Percentiles rank a stretch among this genome's conserved stretches.
These are phyloP conservation scores for Thalia dealbata DNA, from an alignment of 176 grass and related monocot genomes.

Conservation along the genomic window DNA sequence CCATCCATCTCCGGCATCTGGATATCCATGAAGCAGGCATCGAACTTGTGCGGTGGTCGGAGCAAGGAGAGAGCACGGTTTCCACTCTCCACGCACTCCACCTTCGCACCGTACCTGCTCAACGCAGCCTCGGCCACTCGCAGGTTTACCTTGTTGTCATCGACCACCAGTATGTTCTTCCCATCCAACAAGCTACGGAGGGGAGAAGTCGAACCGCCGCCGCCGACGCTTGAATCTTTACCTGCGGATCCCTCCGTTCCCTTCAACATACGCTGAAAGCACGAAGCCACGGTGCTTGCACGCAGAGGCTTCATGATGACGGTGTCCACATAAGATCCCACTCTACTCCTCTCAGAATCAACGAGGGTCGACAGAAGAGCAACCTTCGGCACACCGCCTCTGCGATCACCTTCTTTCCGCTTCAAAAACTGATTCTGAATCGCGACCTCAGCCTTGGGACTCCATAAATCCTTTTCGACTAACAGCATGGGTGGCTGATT, in stretches of 20 bases:
- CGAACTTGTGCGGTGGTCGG: conserved; percentile 60
- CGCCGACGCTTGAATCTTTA: conserved; percentile 10
- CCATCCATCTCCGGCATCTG: conserved; percentile 99
- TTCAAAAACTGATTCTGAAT: conserved; percentile 39
- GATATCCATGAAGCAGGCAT: conserved; percentile 96
- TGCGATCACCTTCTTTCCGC: conserved; percentile 28
- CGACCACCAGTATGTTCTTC: conserved; percentile 93
- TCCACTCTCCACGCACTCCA: conserved; percentile 82
- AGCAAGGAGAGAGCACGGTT: conserved; percentile 59
- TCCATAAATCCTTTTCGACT: conserved; percentile 69
- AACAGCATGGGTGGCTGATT: conserved; percentile 44
- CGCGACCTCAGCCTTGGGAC: conserved; percentile 28
- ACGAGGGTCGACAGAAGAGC: conserved; percentile 64
- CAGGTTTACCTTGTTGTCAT: conserved; percentile 93
- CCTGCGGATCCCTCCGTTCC: conserved; percentile 13
- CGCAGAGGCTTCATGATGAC: conserved; percentile 83
- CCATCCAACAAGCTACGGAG: conserved; percentile 53
- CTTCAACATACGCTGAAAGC: conserved; percentile 65
- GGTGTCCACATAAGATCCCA: conserved; percentile 38
- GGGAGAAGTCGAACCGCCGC: conserved; percentile 36
- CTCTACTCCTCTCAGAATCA: conserved; percentile 52
- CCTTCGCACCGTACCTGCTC: conserved; percentile 73
- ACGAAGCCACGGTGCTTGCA: conserved; percentile 78
- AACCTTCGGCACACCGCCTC: conserved; percentile 37
- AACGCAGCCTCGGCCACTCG: conserved; percentile 66